Conservation (phyloP, 2,329 filamentous ascomycete species). For the Fonsecaea erecta region DNA sequence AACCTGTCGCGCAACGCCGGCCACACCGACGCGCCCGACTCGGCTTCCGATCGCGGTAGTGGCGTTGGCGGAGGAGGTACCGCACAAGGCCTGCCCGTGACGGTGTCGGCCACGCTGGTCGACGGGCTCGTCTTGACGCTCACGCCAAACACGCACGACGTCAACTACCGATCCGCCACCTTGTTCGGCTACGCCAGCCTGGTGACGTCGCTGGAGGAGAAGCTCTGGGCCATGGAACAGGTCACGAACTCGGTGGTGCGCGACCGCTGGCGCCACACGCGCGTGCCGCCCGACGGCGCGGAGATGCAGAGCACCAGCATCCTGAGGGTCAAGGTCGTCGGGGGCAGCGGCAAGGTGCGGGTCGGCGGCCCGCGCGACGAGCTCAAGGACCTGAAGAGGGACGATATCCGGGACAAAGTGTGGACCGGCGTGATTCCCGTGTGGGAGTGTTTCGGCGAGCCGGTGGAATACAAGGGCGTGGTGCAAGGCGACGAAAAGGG, state of each 20-base stretch:
- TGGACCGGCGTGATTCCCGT: slow-evolving; percentile 68
- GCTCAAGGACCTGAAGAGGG: slow-evolving; percentile 57
- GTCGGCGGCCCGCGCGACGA: slow-evolving; percentile 66
- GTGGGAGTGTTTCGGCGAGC: slow-evolving; percentile 66
- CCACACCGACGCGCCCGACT: slow-evolving; percentile 40
- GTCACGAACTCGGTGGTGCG: slow-evolving; percentile 77
- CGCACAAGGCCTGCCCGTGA: slow-evolving; percentile 65
- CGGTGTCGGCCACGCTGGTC: slow-evolving; percentile 71
- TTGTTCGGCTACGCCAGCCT: slow-evolving; percentile 73
- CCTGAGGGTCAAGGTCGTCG: slow-evolving; percentile 68
- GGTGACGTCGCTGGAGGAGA: slow-evolving; percentile 70
- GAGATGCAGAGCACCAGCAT: slow-evolving; percentile 78
- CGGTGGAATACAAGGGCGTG: slow-evolving; percentile 51
- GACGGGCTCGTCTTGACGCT: slow-evolving; percentile 80
- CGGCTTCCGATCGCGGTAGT: background rate
- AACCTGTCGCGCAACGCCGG: slow-evolving; percentile 68
- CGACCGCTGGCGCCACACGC: slow-evolving; percentile 70
- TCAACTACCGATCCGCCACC: slow-evolving; percentile 82
- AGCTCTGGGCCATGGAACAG: slow-evolving; percentile 75
- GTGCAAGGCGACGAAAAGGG: slow-evolving; percentile 47
- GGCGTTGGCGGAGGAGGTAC: slow-evolving; percentile 40
- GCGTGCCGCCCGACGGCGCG: slow-evolving; percentile 70
- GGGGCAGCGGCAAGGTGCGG: slow-evolving; percentile 76
- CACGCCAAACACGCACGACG: slow-evolving; percentile 78
- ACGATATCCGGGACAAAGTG: slow-evolving; percentile 55